Evolutionary conservation across 441 rosid species (phyloP).

Genomic region (Codiaeum variegatum): DNA sequence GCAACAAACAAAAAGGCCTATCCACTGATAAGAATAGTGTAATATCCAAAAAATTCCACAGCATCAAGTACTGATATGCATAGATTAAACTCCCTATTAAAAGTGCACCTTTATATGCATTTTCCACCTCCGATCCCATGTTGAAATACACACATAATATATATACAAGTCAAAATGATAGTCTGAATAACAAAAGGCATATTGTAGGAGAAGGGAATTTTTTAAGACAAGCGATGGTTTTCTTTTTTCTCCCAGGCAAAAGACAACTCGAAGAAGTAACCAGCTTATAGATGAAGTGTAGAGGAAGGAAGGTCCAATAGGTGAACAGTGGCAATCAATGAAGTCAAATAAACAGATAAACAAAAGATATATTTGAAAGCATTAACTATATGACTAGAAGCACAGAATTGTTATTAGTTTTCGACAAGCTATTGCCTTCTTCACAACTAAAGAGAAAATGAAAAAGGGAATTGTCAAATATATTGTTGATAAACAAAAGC

Average conservation of each 20-base stretch:
- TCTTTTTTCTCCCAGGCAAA: not conserved
- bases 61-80: not conserved
- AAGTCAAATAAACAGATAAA: not conserved
- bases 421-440: not conserved
- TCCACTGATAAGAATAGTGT: not conserved
- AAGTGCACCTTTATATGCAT: constrained; percentile 7
- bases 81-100: not conserved
- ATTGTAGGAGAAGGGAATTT: not conserved
- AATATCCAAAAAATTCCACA: not conserved
- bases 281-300: not conserved
- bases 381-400: not conserved
- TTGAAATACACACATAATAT: not conserved
- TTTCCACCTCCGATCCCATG: constrained; percentile 7
- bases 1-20: not conserved
- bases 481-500: not conserved
- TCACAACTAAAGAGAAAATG: not conserved
- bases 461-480: constrained; percentile 1
- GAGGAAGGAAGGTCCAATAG: not conserved
- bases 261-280: not conserved
- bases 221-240: not conserved
- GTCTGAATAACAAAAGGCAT: not conserved
- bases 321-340: not conserved
- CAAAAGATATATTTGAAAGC: not conserved
- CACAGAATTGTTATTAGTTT: not conserved
- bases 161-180: not conserved